These are phyloP conservation scores for Marchantia paleacea DNA, from an alignment of 225 moss, liverwort and hornwort genomes.

Conservation along the genomic window DNA sequence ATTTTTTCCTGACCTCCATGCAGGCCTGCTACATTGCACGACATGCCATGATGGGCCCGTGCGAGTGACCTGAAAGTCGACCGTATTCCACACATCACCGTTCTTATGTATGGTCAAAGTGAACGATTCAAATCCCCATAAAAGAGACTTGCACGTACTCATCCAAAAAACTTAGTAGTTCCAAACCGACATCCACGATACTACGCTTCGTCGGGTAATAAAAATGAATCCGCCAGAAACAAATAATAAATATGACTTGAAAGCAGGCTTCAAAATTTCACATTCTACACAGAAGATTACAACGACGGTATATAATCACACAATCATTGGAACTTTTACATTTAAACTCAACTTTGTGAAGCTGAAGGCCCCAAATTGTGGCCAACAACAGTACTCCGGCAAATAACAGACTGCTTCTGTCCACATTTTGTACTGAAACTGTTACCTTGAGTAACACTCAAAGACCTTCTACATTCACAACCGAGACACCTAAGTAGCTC, in stretches of 20 bases:
- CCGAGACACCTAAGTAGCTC: conserved; percentile 19
- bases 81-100: no score
- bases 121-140: no score
- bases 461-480: conserved; percentile 13
- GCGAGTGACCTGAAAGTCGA: no score
- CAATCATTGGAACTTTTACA: conserved; percentile 5
- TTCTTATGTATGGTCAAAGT: no score
- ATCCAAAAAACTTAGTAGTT: neutral
- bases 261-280: neutral
- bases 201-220: neutral
- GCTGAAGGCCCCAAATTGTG: conserved; percentile 22
- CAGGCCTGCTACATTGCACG: no score
- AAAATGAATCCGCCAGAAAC: no score
- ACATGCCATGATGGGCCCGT: no score
- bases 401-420: conserved; percentile 17
- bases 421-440: conserved; percentile 13
- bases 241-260: no score
- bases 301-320: neutral
- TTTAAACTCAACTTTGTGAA: conserved; percentile 17
- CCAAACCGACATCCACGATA: neutral
- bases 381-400: conserved; percentile 28
- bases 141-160: no score
- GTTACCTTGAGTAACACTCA: conserved; percentile 15
- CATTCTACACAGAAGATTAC: no score
- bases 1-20: no score